phyloP scores from a whole-genome alignment of 306 rosid species.

The Myrica gale region DNA sequence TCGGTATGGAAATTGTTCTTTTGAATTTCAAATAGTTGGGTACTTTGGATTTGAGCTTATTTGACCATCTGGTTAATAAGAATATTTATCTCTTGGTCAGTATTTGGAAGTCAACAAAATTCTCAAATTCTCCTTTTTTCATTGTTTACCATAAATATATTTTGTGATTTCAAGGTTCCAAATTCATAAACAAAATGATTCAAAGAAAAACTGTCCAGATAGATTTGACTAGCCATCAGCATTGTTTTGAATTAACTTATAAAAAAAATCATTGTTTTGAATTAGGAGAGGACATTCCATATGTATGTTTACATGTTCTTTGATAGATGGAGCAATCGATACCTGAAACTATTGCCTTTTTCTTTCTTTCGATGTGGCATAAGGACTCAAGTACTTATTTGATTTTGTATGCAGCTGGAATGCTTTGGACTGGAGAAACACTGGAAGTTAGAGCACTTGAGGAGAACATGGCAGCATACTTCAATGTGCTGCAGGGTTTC shows the following conservation, averaged over 20 bases:
- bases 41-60: no score
- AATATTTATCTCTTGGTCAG: no score
- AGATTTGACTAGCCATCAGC: neutral
- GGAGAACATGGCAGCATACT: slow-evolving; percentile 69
- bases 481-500: slow-evolving; percentile 76
- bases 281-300: neutral
- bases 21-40: no score
- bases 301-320: neutral
- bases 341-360: neutral
- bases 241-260: neutral
- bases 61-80: no score
- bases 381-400: slow-evolving; percentile 4
- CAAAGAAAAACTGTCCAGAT: neutral
- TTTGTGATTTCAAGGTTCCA: neutral
- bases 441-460: slow-evolving; percentile 57
- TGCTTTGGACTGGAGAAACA: slow-evolving; percentile 82
- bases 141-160: neutral
- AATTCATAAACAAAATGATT: neutral
- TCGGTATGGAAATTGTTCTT: no score
- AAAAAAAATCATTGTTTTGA: neutral
- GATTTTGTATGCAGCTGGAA: slow-evolving; percentile 60
- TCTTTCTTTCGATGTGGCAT: neutral
- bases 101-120: no score
- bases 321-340: neutral
- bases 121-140: neutral